Conservation (phyloP, 2,329 filamentous ascomycete genomes). For the Aquanectria penicillioides region DNA sequence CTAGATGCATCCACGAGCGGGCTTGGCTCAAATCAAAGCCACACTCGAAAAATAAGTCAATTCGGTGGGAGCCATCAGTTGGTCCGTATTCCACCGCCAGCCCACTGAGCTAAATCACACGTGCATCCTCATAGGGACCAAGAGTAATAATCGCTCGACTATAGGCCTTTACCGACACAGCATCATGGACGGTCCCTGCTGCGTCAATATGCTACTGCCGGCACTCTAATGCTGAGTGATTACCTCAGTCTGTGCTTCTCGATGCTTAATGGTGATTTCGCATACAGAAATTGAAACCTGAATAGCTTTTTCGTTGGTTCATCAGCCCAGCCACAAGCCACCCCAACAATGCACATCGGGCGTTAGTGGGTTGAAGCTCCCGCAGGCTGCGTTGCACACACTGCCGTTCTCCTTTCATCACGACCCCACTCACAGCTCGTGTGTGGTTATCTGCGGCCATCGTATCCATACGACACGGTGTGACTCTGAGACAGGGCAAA, state of each 20-base stretch:
- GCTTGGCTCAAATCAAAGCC: too few species aligned
- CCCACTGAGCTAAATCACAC: not conserved
- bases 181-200: slow-evolving; percentile 2
- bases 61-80: too few species aligned
- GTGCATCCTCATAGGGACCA: not conserved
- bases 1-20: too few species aligned
- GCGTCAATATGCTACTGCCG: not conserved
- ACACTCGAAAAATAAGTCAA: too few species aligned
- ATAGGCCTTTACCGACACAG: not conserved
- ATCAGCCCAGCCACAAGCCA: not conserved
- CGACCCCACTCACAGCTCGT: not conserved
- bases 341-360: not conserved
- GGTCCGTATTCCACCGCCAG: too few species aligned
- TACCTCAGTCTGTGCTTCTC: not conserved
- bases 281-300: not conserved
- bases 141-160: not conserved
- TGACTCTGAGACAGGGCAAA: slow-evolving; percentile 1
- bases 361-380: slow-evolving; percentile 11
- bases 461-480: slow-evolving; percentile 1
- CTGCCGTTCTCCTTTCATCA: not conserved
- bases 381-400: not conserved
- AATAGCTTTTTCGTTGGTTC: not conserved
- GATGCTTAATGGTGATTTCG: not conserved
- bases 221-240: slow-evolving; percentile 4
- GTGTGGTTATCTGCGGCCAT: not conserved